phyloP scores from a whole-genome alignment of 805 yeast genomes.

The Saccharomycopsis vini region DNA sequence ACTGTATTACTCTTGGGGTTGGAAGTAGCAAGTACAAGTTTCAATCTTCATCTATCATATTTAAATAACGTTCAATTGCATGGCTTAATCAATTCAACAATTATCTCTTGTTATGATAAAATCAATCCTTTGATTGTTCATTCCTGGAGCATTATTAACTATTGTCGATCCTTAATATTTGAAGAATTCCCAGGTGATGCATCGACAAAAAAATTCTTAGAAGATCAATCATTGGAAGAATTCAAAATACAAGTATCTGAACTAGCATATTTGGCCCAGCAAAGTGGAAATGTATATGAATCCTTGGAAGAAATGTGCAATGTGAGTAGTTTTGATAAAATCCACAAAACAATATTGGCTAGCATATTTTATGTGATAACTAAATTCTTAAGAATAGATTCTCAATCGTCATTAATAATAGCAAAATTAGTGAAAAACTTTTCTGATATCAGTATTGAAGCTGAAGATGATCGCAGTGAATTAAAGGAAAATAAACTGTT shows the following conservation, averaged over 20 bases:
- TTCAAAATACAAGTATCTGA: slow-evolving; percentile 15
- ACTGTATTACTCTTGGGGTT: slow-evolving; percentile 50
- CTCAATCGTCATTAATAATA: not conserved
- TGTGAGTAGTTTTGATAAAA: slow-evolving; percentile 8
- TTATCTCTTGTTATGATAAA: slow-evolving; percentile 27
- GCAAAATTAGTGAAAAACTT: slow-evolving; percentile 1
- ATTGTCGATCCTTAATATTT: slow-evolving; percentile 40
- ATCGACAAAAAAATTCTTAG: slow-evolving; percentile 3
- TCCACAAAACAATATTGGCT: slow-evolving; percentile 21
- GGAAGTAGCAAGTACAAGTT: slow-evolving; percentile 37
- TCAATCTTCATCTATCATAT: slow-evolving; percentile 31
- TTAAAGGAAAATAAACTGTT: no score
- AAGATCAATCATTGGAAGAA: not conserved
- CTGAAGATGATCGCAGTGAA: not conserved
- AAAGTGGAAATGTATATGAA: slow-evolving; percentile 10
- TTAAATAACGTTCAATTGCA: slow-evolving; percentile 34
- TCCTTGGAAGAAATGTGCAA: slow-evolving; percentile 4
- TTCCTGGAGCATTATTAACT: slow-evolving; percentile 57
- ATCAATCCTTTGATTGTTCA: slow-evolving; percentile 45
- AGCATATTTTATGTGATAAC: slow-evolving; percentile 21
- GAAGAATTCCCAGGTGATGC: slow-evolving; percentile 29
- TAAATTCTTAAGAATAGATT: slow-evolving; percentile 7
- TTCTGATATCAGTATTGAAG: not conserved
- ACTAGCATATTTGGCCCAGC: slow-evolving; percentile 14
- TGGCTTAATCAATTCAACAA: slow-evolving; percentile 30